Evolutionary conservation across 257 asterid genomes (phyloP).

Genomic region (Solanum etuberosum): DNA sequence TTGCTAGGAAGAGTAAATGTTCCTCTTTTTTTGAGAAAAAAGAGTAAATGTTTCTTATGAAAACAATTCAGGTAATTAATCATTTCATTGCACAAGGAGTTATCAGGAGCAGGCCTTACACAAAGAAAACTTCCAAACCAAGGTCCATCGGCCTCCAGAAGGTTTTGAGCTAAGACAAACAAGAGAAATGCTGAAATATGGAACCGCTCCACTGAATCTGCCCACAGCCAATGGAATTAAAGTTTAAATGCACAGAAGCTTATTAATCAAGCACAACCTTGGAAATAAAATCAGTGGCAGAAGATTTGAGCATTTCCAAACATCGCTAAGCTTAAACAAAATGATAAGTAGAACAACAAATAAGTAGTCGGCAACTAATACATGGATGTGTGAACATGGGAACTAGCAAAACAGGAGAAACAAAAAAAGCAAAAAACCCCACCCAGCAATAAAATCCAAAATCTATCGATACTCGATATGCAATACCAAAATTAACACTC

Average conservation of each 20-base stretch:
- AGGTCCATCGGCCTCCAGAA: constrained; percentile 91
- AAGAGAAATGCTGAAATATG: constrained; percentile 85
- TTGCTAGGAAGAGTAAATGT: background rate
- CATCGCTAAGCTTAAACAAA: background rate
- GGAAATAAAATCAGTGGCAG: background rate
- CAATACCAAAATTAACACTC: background rate
- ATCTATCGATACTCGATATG: background rate
- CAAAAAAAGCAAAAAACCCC: background rate
- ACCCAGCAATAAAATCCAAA: background rate
- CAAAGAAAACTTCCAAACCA: constrained; percentile 77
- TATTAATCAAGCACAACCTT: background rate
- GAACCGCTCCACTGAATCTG: constrained; percentile 97
- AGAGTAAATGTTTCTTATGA: background rate
- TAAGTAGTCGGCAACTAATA: background rate
- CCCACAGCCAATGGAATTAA: constrained; percentile 6
- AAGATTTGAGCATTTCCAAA: background rate
- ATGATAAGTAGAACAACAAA: background rate
- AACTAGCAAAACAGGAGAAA: background rate
- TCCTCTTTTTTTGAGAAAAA: background rate
- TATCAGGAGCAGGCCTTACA: constrained; percentile 31
- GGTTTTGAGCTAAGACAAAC: constrained; percentile 94
- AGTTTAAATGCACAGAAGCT: background rate
- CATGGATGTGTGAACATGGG: background rate
- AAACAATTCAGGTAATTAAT: background rate
- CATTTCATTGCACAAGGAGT: background rate